These are phyloP conservation scores for Botrytis fabae DNA, from an alignment of 2,329 filamentous ascomycete genomes.

Conservation along the genomic window DNA sequence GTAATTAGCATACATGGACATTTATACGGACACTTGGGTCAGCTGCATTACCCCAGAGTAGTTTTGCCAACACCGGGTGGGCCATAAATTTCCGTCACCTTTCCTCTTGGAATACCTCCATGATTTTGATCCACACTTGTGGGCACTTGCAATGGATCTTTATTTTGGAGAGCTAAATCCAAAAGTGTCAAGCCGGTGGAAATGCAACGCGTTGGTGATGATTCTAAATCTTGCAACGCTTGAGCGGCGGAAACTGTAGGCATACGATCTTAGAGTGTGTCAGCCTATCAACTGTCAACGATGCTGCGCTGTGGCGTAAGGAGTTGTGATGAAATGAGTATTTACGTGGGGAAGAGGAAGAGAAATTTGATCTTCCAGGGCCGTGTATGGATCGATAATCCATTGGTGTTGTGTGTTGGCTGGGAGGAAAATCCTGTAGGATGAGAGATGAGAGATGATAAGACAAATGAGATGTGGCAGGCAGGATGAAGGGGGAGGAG, in stretches of 20 bases:
- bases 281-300: slow-evolving; percentile 6
- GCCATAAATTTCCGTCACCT: slow-evolving; percentile 84
- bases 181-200: slow-evolving; percentile 57
- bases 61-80: slow-evolving; percentile 87
- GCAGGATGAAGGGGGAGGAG: too few species aligned
- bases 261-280: slow-evolving; percentile 60
- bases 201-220: slow-evolving; percentile 51
- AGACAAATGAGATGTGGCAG: not conserved
- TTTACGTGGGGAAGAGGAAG: slow-evolving; percentile 38
- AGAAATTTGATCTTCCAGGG: slow-evolving; percentile 61
- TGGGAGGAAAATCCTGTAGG: slow-evolving; percentile 8
- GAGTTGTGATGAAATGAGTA: not conserved
- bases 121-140: slow-evolving; percentile 30
- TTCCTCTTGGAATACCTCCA: slow-evolving; percentile 70
- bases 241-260: slow-evolving; percentile 76
- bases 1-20: slow-evolving; percentile 25
- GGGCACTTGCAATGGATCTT: slow-evolving; percentile 20
- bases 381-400: slow-evolving; percentile 61
- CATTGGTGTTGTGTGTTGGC: slow-evolving; percentile 44
- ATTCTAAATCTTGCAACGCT: slow-evolving; percentile 61
- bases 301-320: not conserved
- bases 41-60: slow-evolving; percentile 55
- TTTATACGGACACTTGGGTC: not conserved
- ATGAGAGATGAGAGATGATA: not conserved
- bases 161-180: slow-evolving; percentile 50